Evolutionary conservation across 2,329 filamentous ascomycete species (phyloP).

Genomic region (Fusarium algeriense): DNA sequence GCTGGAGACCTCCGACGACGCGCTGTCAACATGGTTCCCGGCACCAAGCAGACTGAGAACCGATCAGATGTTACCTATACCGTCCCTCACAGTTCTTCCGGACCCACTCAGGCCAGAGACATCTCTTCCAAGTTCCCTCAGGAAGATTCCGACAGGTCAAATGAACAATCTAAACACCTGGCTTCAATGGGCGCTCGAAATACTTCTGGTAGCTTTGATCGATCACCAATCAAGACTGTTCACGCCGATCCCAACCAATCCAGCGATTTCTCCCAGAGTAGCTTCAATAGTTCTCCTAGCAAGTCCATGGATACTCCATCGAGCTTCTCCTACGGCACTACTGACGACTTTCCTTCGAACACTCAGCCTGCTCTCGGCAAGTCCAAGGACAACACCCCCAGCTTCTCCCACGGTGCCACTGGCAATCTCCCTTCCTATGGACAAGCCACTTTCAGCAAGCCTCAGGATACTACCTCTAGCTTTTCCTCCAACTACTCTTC

Average conservation of each 20-base stretch:
- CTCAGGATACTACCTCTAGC: background rate
- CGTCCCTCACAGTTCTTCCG: background rate
- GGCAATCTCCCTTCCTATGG: background rate
- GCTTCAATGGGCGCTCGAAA: background rate
- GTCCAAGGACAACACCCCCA: background rate
- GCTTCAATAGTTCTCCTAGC: background rate
- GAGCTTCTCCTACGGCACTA: background rate
- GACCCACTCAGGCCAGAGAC: constrained; percentile 13
- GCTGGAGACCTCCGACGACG: constrained; percentile 14
- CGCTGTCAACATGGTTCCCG: constrained; percentile 22
- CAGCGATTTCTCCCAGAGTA: background rate
- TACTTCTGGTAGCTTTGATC: background rate
- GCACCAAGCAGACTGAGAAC: background rate
- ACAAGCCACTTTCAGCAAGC: background rate
- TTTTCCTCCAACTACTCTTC: background rate
- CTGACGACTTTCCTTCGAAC: constrained; percentile 1
- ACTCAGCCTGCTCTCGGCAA: background rate
- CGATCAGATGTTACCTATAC: constrained; percentile 7
- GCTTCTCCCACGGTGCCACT: background rate
- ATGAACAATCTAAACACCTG: background rate
- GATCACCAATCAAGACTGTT: background rate
- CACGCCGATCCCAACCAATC: background rate
- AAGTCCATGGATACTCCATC: background rate
- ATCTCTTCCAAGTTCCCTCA: constrained; percentile 12
- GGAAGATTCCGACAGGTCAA: background rate